Evolutionary conservation across 2,329 filamentous ascomycete genomes (phyloP), one percentile per base, ranked within the genome.

Genomic region (Dendryphion nanum): DNA sequence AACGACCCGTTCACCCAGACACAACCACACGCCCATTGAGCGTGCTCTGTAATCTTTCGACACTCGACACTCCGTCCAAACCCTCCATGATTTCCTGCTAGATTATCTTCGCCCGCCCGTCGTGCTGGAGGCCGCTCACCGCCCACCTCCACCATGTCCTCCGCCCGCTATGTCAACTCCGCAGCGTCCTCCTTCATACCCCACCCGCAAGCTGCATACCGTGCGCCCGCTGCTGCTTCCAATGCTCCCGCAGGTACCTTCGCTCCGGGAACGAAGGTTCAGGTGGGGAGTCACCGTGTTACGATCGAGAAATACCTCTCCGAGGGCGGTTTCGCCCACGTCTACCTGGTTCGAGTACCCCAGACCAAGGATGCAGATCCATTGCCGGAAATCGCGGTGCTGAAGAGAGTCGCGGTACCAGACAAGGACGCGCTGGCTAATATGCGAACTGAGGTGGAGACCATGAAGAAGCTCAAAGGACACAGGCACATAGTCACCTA

Each of bases 381-480:
- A 64, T 86, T 86, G 46, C 84, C 85, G 48, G 86, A 94, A 54
- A 75, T 82, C 55, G 89, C 88, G 10, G 90, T 96, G 33, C 74
- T 96, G 59, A 96, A 98, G 76, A 79, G 93, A 61, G 93, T 98
- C 41, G 93, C 93, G 23, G 93, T 97, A 36, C 89, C 93, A 20
- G 93, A 98, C 70, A 96, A 95, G 76, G 87, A 95, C 49, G 82
- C 91, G 41, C 75, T 98, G 70, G 86, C 88, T 47, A 90, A 87
- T 67, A 97, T 98, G 93, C 83, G 93, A 67, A 97, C 84, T 51
- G 93, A 98, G 75, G 93, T 98, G 54, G 93, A 98, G 73, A 98
- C 93, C 12, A 98, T 98, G 93, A 98, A 98, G 82, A 90, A 93
- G 69, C 78, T 98, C 56, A 95, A 95, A 75, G 93, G 93, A 40